A percentile compares a stretch with the other conserved stretches of the same genome.
Evolutionary conservation across 345 rosid genomes (phyloP).

Genomic region (Aethionema arabicum): DNA sequence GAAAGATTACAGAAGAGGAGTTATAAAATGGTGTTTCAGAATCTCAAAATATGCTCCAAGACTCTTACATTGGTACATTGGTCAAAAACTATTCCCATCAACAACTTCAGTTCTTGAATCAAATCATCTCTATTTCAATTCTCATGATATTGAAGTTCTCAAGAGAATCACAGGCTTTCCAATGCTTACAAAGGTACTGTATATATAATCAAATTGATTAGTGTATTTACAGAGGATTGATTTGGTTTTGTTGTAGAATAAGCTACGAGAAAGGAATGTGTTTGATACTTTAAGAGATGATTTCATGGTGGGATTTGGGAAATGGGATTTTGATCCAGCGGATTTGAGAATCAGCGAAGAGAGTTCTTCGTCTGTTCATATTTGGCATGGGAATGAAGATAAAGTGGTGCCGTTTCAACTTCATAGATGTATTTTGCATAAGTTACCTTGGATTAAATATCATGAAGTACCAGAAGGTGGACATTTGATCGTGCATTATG

Average conservation of each 20-base stretch:
- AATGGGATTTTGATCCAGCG: slow-evolving; percentile 74
- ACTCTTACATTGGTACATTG: slow-evolving; percentile 63
- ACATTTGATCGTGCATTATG: slow-evolving; percentile 64
- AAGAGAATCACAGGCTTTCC: slow-evolving; percentile 57
- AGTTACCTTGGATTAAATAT: slow-evolving; percentile 66
- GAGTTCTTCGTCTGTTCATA: slow-evolving; percentile 42
- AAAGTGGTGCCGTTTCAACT: slow-evolving; percentile 67
- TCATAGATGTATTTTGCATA: slow-evolving; percentile 47
- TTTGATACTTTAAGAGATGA: slow-evolving; percentile 53
- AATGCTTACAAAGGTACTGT: slow-evolving; percentile 71
- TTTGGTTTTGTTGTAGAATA: slow-evolving; percentile 30
- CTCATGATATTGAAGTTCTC: slow-evolving; percentile 52
- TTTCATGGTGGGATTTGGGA: slow-evolving; percentile 53
- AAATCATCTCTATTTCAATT: slow-evolving; percentile 51
- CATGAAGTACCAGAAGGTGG: slow-evolving; percentile 75
- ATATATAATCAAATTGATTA: background rate
- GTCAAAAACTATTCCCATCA: slow-evolving; percentile 54
- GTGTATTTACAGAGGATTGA: no score
- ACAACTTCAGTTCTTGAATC: slow-evolving; percentile 42
- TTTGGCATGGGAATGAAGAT: slow-evolving; percentile 74
- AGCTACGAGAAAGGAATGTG: slow-evolving; percentile 40
- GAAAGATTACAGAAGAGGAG: slow-evolving; percentile 47
- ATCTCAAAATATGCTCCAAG: slow-evolving; percentile 56
- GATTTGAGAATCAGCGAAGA: slow-evolving; percentile 32
- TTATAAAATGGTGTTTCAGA: slow-evolving; percentile 43